These are phyloP conservation scores for Mycena floridula DNA, from an alignment of 768 basidiomycete genomes.

Conservation along the genomic window DNA sequence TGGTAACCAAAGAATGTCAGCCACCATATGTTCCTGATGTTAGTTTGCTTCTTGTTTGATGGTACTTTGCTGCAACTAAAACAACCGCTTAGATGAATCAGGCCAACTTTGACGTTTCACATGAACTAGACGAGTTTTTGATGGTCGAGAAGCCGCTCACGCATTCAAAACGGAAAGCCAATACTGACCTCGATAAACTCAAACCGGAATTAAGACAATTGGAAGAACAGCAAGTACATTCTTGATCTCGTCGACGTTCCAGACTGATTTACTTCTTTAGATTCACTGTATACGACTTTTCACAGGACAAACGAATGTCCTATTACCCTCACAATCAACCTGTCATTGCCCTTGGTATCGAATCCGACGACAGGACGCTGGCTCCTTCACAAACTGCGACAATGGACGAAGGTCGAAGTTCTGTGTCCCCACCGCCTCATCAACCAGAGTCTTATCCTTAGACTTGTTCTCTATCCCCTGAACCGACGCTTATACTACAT, in stretches of 20 bases:
- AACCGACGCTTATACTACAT: too few relatives aligned
- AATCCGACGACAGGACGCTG: conserved; percentile 37
- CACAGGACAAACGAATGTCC: conserved; percentile 61
- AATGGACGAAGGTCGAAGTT: conserved; percentile 42
- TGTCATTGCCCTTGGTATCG: conserved; percentile 25
- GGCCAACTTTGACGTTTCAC: conserved; percentile 97
- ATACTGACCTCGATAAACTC: conserved; percentile 80
- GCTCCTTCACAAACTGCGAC: conserved; percentile 39
- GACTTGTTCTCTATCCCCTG: too few relatives aligned
- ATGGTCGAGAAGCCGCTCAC: conserved; percentile 98
- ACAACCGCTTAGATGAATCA: conserved; percentile 65
- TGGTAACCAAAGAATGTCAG: conserved; percentile 63
- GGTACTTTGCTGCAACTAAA: not conserved
- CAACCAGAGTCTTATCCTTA: too few relatives aligned
- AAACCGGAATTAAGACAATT: conserved; percentile 88
- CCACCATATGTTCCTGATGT: conserved; percentile 94
- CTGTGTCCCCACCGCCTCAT: too few relatives aligned
- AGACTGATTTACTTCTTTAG: conserved; percentile 30
- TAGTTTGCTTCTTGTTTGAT: conserved; percentile 27
- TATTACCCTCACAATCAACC: conserved; percentile 88
- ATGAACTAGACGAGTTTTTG: conserved; percentile 95
- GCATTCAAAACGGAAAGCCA: conserved; percentile 86
- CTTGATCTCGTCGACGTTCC: not conserved
- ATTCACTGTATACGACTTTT: conserved; percentile 88
- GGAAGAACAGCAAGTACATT: conserved; percentile 75